Evolutionary conservation across 1,139 yeast genomes (phyloP).

Genomic region (Yamadazyma mexicana): DNA sequence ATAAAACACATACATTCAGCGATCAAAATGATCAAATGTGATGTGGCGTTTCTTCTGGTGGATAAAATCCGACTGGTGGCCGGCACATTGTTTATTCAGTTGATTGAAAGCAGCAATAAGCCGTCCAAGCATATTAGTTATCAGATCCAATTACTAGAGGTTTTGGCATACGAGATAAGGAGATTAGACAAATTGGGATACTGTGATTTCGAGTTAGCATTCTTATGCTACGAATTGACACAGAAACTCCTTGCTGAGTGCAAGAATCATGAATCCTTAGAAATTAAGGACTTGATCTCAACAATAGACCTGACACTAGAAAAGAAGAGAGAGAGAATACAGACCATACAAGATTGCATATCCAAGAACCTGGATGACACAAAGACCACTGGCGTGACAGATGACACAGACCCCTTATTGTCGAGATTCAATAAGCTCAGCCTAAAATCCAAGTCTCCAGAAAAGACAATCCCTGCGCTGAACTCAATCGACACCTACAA

Average conservation of each 20-base stretch:
- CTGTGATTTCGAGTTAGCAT: constrained; percentile 44
- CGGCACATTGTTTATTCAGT: constrained; percentile 4
- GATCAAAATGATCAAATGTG: constrained; percentile 7
- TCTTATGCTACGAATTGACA: constrained; percentile 25
- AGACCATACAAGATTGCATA: constrained; percentile 7
- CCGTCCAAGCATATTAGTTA: constrained; percentile 22
- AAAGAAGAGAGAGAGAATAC: constrained; percentile 17
- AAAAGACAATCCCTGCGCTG: not conserved
- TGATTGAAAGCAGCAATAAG: constrained; percentile 10
- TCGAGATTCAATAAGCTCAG: constrained; percentile 20
- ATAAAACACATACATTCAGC: not conserved
- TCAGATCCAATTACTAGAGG: constrained; percentile 36
- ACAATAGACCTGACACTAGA: constrained; percentile 24
- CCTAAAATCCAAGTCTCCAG: not conserved
- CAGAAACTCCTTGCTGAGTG: constrained; percentile 17
- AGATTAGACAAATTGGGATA: constrained; percentile 27
- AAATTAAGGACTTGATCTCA: constrained; percentile 20
- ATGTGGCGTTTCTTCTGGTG: constrained; percentile 4
- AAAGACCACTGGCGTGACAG: too few relatives aligned
- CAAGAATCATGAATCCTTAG: constrained; percentile 13
- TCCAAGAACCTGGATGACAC: not conserved
- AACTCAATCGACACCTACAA: constrained; percentile 13
- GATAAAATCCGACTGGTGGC: not conserved
- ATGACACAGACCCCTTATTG: constrained; percentile 21
- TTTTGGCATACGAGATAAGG: constrained; percentile 32